phyloP scores from a whole-genome alignment of 2,329 filamentous ascomycete genomes.

The Colletotrichum camelliae region DNA sequence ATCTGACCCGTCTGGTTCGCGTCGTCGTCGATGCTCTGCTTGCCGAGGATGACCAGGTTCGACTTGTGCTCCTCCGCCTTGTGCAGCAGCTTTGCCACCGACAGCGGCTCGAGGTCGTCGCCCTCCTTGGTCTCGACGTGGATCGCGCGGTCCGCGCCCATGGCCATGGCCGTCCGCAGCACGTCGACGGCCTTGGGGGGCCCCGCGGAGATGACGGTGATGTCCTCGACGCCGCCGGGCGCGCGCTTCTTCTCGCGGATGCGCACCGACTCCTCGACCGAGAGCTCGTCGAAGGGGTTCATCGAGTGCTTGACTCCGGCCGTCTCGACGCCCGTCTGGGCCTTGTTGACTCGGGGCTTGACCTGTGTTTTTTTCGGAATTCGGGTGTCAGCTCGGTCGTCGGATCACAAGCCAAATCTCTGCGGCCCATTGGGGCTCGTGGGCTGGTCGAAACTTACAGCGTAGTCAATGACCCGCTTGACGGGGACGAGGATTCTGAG shows the following conservation, averaged over 20 bases:
- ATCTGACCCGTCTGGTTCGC: slow-evolving; percentile 96
- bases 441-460: slow-evolving; percentile 56
- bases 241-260: slow-evolving; percentile 86
- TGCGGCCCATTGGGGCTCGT: neutral
- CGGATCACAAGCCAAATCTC: slow-evolving; percentile 10
- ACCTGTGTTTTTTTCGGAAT: slow-evolving; percentile 49
- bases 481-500: slow-evolving; percentile 74
- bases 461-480: slow-evolving; percentile 88
- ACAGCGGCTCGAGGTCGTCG: slow-evolving; percentile 83
- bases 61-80: slow-evolving; percentile 81
- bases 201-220: slow-evolving; percentile 87
- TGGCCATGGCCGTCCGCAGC: slow-evolving; percentile 95
- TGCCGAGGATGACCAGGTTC: slow-evolving; percentile 93
- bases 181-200: slow-evolving; percentile 87
- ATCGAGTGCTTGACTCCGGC: slow-evolving; percentile 95
- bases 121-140: slow-evolving; percentile 83
- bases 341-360: slow-evolving; percentile 73
- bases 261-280: slow-evolving; percentile 93
- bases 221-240: slow-evolving; percentile 82
- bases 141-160: slow-evolving; percentile 93
- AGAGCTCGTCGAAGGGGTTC: slow-evolving; percentile 99
- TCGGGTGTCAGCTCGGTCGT: slow-evolving; percentile 3
- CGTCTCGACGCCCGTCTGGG: slow-evolving; percentile 87
- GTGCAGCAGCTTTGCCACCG: slow-evolving; percentile 88
- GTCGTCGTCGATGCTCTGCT: slow-evolving; percentile 98